Base-by-base conservation (phyloP, 2,329 filamentous ascomycete genomes). In the Coniochaeta pulveracea region DNA sequence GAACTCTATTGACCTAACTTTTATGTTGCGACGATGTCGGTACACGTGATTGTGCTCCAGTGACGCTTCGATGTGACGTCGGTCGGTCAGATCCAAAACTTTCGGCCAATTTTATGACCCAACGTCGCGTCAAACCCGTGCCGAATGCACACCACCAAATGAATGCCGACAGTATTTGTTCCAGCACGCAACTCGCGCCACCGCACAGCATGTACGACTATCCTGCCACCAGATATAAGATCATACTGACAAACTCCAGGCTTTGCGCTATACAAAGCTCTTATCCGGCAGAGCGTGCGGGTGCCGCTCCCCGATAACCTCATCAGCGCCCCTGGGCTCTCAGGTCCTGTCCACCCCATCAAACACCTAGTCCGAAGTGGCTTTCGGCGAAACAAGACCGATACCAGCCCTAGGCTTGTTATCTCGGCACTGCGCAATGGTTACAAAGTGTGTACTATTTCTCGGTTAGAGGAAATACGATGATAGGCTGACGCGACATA, bases 251-350 rank as follows among this genome's bases (percentile, higher is more conserved):
- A n/a, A n/a, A n/a, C n/a, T 15, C 14, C 43, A 79, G 77, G 73
- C 49, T 66, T 83, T 41, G 78, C 81, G 33, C 72, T 89, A 31
- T 88, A 80, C 57, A 70, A 78, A 40, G 75, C 80, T 22, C 70
- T 89, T 35, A 57, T 85, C 34, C 64, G 64, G 40, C 67, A 73
- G 55, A 73, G 65, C 37, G 52, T 59, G 19, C 59, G 54, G 25
- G 56, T 80, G 21, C 57, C 66, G 2, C 55, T 83, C 2, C 65
- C 71, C 2, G 45, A 60, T 47, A 58, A 71, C 29, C 47, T 69
- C 14, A 14, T 25, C 19, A 5, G n/a, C 5, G 45, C 50, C 6
- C 40, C 46, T 2, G 49, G 17, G 42, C 34, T 50, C 48, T 34
- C 34, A 41, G 41, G 32, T 38, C 46, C 25, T 12, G 48, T 47